Evolutionary conservation across 306 rosid genomes (phyloP).

Genomic region (Dalbergia cultrata): DNA sequence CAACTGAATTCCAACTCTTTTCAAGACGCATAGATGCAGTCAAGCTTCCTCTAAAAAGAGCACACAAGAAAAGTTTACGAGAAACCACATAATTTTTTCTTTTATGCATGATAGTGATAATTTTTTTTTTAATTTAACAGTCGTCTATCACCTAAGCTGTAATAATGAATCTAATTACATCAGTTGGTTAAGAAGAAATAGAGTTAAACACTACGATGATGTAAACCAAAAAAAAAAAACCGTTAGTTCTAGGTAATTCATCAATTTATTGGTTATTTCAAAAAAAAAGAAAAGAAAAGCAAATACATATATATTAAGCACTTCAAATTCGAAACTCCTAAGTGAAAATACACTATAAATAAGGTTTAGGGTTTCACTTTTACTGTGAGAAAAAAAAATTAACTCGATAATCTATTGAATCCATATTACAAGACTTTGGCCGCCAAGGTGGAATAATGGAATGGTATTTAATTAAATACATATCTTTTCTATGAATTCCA

Average conservation of each 20-base stretch:
- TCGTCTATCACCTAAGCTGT: neutral
- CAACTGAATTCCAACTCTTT: neutral
- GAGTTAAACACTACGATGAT: neutral
- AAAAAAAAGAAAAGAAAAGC: neutral
- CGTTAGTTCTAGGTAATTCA: neutral
- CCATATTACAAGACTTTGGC: conserved; percentile 7
- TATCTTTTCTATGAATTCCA: conserved; percentile 25
- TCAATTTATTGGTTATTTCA: neutral
- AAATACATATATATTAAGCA: neutral
- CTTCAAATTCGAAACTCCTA: neutral
- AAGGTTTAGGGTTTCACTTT: too few species aligned
- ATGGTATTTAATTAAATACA: conserved; percentile 22
- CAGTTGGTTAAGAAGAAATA: neutral
- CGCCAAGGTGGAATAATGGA: conserved; percentile 13
- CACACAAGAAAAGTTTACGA: too few species aligned
- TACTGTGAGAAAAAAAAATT: neutral
- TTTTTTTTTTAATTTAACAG: neutral
- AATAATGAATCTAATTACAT: neutral
- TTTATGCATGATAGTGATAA: neutral
- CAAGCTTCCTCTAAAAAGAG: too few species aligned
- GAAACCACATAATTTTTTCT: too few species aligned
- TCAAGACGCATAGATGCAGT: neutral
- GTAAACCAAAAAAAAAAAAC: too few species aligned
- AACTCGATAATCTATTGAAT: conserved; percentile 8
- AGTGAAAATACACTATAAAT: neutral